These are phyloP conservation scores for Martiniozyma asiatica DNA, from an alignment of 1,139 yeast genomes.

Conservation along the genomic window DNA sequence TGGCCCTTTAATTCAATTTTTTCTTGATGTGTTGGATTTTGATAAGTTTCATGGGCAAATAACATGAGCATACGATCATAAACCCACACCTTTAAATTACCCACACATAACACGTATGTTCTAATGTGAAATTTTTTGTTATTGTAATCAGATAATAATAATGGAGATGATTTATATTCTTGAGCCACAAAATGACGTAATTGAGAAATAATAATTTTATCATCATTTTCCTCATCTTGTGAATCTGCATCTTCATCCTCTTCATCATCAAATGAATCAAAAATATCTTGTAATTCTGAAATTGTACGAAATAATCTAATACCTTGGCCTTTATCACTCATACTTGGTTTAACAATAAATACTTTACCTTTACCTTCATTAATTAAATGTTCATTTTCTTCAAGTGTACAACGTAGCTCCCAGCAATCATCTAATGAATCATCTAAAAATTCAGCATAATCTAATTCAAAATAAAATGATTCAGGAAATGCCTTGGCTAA, in stretches of 20 bases:
- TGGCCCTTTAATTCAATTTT: constrained; percentile 50
- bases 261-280: constrained; percentile 70
- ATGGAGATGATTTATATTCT: constrained; percentile 57
- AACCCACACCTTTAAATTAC: constrained; percentile 67
- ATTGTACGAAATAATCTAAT: constrained; percentile 69
- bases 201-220: constrained; percentile 72
- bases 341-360: constrained; percentile 90
- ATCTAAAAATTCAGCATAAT: constrained; percentile 90
- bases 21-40: constrained; percentile 21
- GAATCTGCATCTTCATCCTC: constrained; percentile 35
- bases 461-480: constrained; percentile 74
- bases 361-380: constrained; percentile 25
- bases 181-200: constrained; percentile 86
- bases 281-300: constrained; percentile 69
- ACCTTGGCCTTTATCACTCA: constrained; percentile 97
- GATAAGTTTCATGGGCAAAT: constrained; percentile 53
- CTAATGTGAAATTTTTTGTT: constrained; percentile 80
- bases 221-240: constrained; percentile 40
- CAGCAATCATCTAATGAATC: constrained; percentile 87
- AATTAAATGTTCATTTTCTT: constrained; percentile 29
- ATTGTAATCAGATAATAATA: constrained; percentile 49
- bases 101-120: constrained; percentile 68
- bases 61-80: constrained; percentile 68
- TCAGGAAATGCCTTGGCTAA: constrained; percentile 57
- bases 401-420: constrained; percentile 72